A percentile compares a stretch with the other conserved stretches of the same genome.
Evolutionary conservation across 176 grass and related monocot species (phyloP).

Genomic region (Secale cereale): DNA sequence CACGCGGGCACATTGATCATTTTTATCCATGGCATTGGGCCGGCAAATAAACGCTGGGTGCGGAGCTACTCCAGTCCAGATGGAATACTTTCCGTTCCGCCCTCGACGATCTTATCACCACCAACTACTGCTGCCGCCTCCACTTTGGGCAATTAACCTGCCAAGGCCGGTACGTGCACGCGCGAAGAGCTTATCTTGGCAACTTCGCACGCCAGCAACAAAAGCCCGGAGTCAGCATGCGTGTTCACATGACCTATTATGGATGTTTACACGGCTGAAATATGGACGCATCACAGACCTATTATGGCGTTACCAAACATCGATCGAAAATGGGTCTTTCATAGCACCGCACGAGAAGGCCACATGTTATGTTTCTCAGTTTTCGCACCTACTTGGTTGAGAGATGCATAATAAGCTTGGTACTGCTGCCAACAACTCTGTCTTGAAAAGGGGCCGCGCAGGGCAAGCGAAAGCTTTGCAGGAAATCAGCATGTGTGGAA

Average conservation of each 20-base stretch:
- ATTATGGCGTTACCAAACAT: background rate
- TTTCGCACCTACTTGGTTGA: background rate
- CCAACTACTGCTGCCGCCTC: background rate
- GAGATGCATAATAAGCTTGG: background rate
- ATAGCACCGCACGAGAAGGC: background rate
- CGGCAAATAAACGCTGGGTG: background rate
- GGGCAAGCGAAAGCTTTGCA: background rate
- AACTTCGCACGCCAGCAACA: background rate
- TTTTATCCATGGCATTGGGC: background rate
- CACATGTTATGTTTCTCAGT: slow-evolving; percentile 13
- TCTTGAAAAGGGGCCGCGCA: background rate
- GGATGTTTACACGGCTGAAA: too few relatives aligned
- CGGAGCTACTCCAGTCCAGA: background rate
- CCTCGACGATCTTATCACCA: slow-evolving; percentile 4
- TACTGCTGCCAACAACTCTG: background rate
- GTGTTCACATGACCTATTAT: background rate
- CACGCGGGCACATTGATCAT: background rate
- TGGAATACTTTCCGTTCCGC: slow-evolving; percentile 2
- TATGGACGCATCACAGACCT: too few relatives aligned
- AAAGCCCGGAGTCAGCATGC: background rate
- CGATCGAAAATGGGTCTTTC: background rate
- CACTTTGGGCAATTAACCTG: background rate
- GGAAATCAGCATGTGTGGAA: slow-evolving; percentile 24
- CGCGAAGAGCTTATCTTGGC: background rate
- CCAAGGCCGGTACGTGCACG: background rate